These are phyloP conservation scores for Penicillium verrucosum DNA, from an alignment of 2,329 filamentous ascomycete species.

Conservation along the genomic window DNA sequence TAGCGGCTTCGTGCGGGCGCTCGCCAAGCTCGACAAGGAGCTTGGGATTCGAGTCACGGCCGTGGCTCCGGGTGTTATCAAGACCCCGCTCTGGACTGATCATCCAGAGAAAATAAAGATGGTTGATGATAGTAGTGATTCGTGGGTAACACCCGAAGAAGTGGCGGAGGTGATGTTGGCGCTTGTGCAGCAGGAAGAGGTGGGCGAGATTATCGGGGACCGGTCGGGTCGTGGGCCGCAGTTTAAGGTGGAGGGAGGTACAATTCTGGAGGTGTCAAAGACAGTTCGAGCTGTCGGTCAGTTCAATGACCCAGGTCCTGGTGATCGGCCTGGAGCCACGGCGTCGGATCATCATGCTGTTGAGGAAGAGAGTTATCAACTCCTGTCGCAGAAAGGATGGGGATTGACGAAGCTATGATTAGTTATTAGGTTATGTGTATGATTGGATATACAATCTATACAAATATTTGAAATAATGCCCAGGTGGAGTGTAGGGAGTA, in stretches of 20 bases:
- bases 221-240: constrained; percentile 28
- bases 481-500: background rate
- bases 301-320: constrained; percentile 55
- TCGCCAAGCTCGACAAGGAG: constrained; percentile 48
- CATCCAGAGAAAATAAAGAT: constrained; percentile 58
- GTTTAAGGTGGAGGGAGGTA: constrained; percentile 47
- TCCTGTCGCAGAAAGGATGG: constrained; percentile 51
- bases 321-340: constrained; percentile 45
- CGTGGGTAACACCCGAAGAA: constrained; percentile 60
- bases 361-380: constrained; percentile 50
- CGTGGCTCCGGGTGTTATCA: constrained; percentile 60
- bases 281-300: constrained; percentile 50
- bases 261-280: constrained; percentile 56
- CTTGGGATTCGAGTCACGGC: constrained; percentile 57
- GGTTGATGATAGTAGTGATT: constrained; percentile 48
- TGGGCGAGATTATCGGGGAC: constrained; percentile 37
- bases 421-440: constrained; percentile 1
- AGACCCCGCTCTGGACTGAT: constrained; percentile 61
- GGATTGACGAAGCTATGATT: constrained; percentile 37
- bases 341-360: constrained; percentile 42
- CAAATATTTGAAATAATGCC: background rate
- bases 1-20: constrained; percentile 48
- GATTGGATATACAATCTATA: background rate
- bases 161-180: constrained; percentile 59
- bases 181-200: constrained; percentile 50